Evolutionary conservation across 345 rosid species (phyloP).

Genomic region (Dipteronia dyeriana): DNA sequence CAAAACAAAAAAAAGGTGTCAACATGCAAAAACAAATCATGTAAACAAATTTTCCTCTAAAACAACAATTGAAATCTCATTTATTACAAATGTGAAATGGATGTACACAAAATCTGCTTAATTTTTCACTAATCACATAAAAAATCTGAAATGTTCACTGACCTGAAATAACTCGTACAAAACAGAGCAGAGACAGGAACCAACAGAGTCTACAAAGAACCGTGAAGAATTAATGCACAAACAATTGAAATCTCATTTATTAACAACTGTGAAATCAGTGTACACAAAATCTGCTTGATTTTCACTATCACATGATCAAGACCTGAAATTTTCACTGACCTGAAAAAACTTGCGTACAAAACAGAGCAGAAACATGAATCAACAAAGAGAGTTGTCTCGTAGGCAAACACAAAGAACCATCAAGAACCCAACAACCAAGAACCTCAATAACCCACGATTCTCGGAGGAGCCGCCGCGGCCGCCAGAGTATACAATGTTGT

Average conservation of each 20-base stretch:
- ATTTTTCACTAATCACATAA: not conserved
- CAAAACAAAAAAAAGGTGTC: not conserved
- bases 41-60: not conserved
- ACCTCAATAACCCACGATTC: not conserved
- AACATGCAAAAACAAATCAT: not conserved
- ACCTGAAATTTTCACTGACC: too few relatives aligned
- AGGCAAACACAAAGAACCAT: not conserved
- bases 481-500: constrained; percentile 51
- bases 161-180: too few relatives aligned
- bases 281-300: not conserved
- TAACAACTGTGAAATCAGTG: not conserved
- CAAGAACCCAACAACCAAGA: constrained; percentile 19
- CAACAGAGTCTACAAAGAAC: too few relatives aligned
- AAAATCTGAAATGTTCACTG: not conserved
- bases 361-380: not conserved
- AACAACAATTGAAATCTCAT: not conserved
- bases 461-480: constrained; percentile 21
- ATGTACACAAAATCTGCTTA: not conserved
- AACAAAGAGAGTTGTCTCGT: not conserved
- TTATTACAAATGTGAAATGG: not conserved
- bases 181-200: too few relatives aligned
- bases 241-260: not conserved
- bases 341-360: not conserved
- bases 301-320: not conserved
- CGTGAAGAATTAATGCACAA: too few relatives aligned